Base-by-base conservation (phyloP, 2,329 filamentous ascomycete genomes). In the Nothomitra cinnamomea region DNA sequence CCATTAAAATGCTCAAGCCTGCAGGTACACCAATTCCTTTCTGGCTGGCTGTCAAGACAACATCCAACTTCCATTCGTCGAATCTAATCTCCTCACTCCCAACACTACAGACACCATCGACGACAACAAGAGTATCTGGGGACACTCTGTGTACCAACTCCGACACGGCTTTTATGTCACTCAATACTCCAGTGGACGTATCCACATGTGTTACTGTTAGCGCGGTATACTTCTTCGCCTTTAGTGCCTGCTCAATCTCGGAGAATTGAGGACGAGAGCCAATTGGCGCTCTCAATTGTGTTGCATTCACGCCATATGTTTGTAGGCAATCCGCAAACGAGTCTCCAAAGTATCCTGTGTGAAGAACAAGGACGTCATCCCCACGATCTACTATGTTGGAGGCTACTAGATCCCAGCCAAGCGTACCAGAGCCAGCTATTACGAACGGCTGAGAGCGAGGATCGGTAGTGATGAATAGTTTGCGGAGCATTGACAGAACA, bases 1-100 rank as follows among this genome's bases (percentile, higher is more conserved):
- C 87, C 82, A 95, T 94, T 60, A 92, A 79, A 64, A 98, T 95
- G 62, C 85, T 94, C 58, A 98, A 76, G 60, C 92, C 92, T 32
- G 92, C 92, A 2, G 92, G 92, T 67, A 86, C 90, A 55, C 92
- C 92, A 62, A 98, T 95, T 59, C 87, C 92, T 75, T 98, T 98
- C 66, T 98, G 92, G 57, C 85, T 88, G 56, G 92, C 92, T 1
- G 92, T 98, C 56, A 98, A 75, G 43, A 95, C 90, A 60, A 82
- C 87, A 67, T 98, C 92, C 50, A 98, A 73, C 58, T 83, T 82
- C 92, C 90, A 96, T 53, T 85, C 85, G 66, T 98, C 92, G 67
- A 98, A 98, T 45, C 83, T 82, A 61, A 98, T 90, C 71, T 96
- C 89, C 70, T 98, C 92, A 61, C 83, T 88, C 48, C 89, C 92